Conservation (phyloP, 495 filamentous ascomycete genomes). For the Glonium stellatum region DNA sequence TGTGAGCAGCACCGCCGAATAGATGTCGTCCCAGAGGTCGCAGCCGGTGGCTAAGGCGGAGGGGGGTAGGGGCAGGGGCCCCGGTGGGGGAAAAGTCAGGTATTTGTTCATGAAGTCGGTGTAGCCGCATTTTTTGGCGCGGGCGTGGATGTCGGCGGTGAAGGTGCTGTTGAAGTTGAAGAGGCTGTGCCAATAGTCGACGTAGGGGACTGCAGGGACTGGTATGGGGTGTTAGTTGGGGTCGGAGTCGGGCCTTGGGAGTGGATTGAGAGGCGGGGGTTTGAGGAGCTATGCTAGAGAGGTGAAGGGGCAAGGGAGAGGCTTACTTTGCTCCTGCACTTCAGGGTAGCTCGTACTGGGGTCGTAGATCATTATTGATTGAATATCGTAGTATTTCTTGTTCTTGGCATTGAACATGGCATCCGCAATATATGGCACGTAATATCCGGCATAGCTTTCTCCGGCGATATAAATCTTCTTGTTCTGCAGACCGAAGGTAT, state of each 20-base stretch:
- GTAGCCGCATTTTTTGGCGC: conserved; percentile 52
- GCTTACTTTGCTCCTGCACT: conserved; percentile 38
- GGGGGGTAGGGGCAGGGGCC: conserved; percentile 37
- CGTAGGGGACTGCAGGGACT: conserved; percentile 44
- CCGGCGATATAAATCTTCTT: conserved; percentile 58
- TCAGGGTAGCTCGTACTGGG: conserved; percentile 29
- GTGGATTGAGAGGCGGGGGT: no score
- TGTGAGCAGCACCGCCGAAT: conserved; percentile 40
- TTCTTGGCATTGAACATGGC: conserved; percentile 67
- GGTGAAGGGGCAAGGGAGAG: background rate
- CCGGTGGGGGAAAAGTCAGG: conserved; percentile 54
- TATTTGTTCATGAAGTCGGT: conserved; percentile 49
- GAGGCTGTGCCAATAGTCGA: conserved; percentile 46
- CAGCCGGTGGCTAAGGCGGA: conserved; percentile 40
- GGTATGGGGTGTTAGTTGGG: no score
- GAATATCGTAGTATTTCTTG: conserved; percentile 56
- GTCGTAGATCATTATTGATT: conserved; percentile 62
- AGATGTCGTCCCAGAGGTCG: conserved; percentile 46
- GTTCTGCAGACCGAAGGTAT: conserved; percentile 53
- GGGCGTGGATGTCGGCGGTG: conserved; percentile 42
- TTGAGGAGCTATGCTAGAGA: conserved; percentile 32
- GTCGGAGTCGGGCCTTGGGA: no score
- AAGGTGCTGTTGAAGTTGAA: conserved; percentile 53
- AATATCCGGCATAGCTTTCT: conserved; percentile 64
- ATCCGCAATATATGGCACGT: conserved; percentile 72